phyloP scores from a whole-genome alignment of 345 rosid genomes.

The Syzygium grande region DNA sequence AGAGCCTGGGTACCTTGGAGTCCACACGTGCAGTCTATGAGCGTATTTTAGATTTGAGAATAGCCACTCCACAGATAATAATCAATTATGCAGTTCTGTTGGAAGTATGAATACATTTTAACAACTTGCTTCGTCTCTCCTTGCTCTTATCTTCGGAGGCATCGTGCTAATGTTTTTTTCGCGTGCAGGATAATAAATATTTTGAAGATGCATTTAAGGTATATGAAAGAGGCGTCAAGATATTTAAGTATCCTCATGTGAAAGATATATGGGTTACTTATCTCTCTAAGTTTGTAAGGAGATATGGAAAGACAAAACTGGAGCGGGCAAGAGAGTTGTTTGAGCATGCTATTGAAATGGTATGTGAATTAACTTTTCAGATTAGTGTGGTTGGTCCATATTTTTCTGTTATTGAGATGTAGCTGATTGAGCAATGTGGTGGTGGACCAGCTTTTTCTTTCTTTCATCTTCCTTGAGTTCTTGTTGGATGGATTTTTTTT shows the following conservation, averaged over 20 bases:
- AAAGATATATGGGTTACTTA: slow-evolving; percentile 94
- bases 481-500: not conserved
- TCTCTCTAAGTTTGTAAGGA: slow-evolving; percentile 80
- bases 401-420: not conserved
- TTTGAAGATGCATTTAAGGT: slow-evolving; percentile 99
- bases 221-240: slow-evolving; percentile 94
- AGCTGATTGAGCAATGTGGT: not conserved
- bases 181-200: slow-evolving; percentile 68
- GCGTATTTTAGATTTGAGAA: slow-evolving; percentile 84
- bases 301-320: slow-evolving; percentile 82
- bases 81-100: slow-evolving; percentile 77
- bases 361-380: slow-evolving; percentile 15
- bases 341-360: slow-evolving; percentile 88
- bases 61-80: slow-evolving; percentile 95
- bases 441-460: not conserved
- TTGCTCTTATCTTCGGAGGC: not conserved
- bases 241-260: slow-evolving; percentile 95
- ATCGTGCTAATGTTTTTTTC: not conserved
- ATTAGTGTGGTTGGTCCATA: not conserved
- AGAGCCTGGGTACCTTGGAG: slow-evolving; percentile 83
- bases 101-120: slow-evolving; percentile 32
- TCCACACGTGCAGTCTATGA: slow-evolving; percentile 92
- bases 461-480: not conserved
- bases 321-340: slow-evolving; percentile 94
- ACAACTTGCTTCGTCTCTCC: not conserved